Percentiles rank a stretch among this genome's conserved stretches.
Evolutionary conservation across 2,329 filamentous ascomycete genomes (phyloP).

Genomic region (Phaeomoniella chlamydospora): DNA sequence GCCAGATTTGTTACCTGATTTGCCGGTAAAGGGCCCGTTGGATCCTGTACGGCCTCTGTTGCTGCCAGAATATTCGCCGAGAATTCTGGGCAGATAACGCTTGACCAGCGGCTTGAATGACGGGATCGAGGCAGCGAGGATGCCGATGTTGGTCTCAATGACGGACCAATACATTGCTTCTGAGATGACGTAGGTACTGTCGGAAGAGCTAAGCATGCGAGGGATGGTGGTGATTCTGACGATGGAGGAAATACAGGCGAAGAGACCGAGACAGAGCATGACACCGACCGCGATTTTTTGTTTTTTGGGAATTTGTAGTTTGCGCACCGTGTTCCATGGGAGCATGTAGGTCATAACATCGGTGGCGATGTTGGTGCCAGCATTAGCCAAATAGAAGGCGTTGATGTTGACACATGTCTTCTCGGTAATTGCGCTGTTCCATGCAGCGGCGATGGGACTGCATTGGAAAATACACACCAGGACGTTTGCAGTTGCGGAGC

Average conservation of each 20-base stretch:
- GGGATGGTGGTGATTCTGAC: slow-evolving; percentile 32
- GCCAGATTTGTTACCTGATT: background rate
- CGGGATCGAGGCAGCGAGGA: slow-evolving; percentile 26
- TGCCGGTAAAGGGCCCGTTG: background rate
- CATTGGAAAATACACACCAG: slow-evolving; percentile 29
- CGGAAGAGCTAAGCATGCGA: slow-evolving; percentile 21
- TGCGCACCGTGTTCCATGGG: slow-evolving; percentile 32
- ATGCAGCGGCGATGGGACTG: slow-evolving; percentile 22
- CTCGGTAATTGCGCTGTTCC: slow-evolving; percentile 17
- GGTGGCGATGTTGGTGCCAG: slow-evolving; percentile 44
- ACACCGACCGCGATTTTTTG: slow-evolving; percentile 32
- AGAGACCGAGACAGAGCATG: slow-evolving; percentile 37
- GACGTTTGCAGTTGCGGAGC: slow-evolving; percentile 24
- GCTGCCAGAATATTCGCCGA: background rate
- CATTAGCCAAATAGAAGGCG: slow-evolving; percentile 36
- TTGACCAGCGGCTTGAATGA: slow-evolving; percentile 27
- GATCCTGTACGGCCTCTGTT: background rate
- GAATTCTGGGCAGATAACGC: slow-evolving; percentile 23
- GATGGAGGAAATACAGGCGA: slow-evolving; percentile 31
- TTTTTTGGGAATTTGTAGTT: slow-evolving; percentile 29
- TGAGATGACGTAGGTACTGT: slow-evolving; percentile 18
- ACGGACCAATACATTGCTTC: slow-evolving; percentile 31
- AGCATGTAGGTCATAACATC: slow-evolving; percentile 42
- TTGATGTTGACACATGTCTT: slow-evolving; percentile 32
- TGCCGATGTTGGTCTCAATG: slow-evolving; percentile 27